Evolutionary conservation across 2,329 filamentous ascomycete genomes (phyloP).

Genomic region (Hypoxylon sp.): DNA sequence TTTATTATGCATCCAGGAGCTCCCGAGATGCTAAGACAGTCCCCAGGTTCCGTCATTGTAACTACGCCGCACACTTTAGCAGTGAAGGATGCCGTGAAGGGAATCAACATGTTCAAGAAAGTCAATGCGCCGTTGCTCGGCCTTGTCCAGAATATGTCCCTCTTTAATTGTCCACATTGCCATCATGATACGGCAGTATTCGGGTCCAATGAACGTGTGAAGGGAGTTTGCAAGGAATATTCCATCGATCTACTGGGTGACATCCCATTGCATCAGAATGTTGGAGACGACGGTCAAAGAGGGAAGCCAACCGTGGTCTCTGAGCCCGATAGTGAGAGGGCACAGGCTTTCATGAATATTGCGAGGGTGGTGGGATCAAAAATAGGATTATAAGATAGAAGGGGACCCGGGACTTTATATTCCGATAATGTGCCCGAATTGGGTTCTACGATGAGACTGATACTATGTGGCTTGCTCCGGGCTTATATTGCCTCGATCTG

Average conservation of each 20-base stretch:
- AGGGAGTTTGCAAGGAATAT: slow-evolving; percentile 78
- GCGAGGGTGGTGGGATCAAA: slow-evolving; percentile 69
- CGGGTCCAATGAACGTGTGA: slow-evolving; percentile 75
- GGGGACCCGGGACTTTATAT: neutral
- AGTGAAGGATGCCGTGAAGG: slow-evolving; percentile 90
- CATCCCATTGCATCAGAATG: slow-evolving; percentile 87
- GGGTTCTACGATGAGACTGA: neutral
- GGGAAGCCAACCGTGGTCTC: slow-evolving; percentile 93
- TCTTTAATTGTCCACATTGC: slow-evolving; percentile 86
- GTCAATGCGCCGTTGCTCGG: slow-evolving; percentile 86
- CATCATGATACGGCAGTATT: slow-evolving; percentile 82
- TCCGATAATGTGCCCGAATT: neutral
- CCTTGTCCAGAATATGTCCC: slow-evolving; percentile 92
- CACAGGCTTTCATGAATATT: slow-evolving; percentile 79
- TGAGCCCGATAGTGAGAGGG: slow-evolving; percentile 82
- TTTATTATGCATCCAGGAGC: slow-evolving; percentile 7
- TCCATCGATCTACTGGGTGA: slow-evolving; percentile 87
- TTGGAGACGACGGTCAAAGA: slow-evolving; percentile 88
- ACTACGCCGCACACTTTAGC: slow-evolving; percentile 95
- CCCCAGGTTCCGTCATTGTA: slow-evolving; percentile 81
- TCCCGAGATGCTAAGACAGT: slow-evolving; percentile 26
- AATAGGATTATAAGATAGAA: slow-evolving; percentile 57
- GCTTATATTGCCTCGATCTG: neutral
- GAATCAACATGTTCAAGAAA: slow-evolving; percentile 92
- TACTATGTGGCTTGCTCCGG: neutral